These are phyloP conservation scores for Trametes punicea DNA, from an alignment of 768 basidiomycete species.

Conservation along the genomic window DNA sequence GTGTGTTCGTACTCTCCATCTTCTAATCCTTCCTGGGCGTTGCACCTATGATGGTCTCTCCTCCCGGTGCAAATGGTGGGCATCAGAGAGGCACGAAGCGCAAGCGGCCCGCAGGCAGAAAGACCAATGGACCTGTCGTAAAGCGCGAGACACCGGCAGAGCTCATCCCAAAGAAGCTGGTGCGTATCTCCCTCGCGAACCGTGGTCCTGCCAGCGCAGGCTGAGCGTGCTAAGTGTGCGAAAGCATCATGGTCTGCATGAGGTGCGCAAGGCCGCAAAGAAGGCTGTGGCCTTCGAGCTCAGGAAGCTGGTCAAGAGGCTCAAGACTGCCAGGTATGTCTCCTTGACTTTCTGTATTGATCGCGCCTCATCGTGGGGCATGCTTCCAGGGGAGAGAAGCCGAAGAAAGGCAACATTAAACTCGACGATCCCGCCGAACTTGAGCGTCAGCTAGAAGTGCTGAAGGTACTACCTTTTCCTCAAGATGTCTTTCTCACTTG, in stretches of 20 bases:
- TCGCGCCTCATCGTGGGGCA: background rate
- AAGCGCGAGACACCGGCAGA: conserved; percentile 14
- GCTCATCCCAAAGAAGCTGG: conserved; percentile 13
- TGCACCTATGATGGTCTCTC: too few species aligned
- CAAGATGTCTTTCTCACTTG: conserved; percentile 1
- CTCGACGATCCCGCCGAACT: conserved; percentile 43
- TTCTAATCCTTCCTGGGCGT: too few species aligned
- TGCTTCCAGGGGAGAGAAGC: conserved; percentile 28
- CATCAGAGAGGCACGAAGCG: conserved; percentile 32
- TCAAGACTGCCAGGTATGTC: conserved; percentile 66
- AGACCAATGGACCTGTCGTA: conserved; percentile 50
- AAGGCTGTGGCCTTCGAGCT: conserved; percentile 79
- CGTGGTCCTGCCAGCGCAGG: background rate
- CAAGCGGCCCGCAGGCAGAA: conserved; percentile 35
- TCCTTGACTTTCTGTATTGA: background rate
- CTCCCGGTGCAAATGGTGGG: too few species aligned
- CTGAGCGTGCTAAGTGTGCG: conserved; percentile 3
- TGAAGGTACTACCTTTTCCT: conserved; percentile 51
- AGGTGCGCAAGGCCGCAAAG: conserved; percentile 73
- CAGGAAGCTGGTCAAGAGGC: conserved; percentile 77
- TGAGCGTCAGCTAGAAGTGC: conserved; percentile 54
- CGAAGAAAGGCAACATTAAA: conserved; percentile 28
- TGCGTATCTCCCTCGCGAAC: background rate
- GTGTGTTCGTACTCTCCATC: too few species aligned
- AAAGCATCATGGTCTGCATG: conserved; percentile 74